Evolutionary conservation across 164 flowering plant genomes (phyloP).

Genomic region (Vitis labrusca): DNA sequence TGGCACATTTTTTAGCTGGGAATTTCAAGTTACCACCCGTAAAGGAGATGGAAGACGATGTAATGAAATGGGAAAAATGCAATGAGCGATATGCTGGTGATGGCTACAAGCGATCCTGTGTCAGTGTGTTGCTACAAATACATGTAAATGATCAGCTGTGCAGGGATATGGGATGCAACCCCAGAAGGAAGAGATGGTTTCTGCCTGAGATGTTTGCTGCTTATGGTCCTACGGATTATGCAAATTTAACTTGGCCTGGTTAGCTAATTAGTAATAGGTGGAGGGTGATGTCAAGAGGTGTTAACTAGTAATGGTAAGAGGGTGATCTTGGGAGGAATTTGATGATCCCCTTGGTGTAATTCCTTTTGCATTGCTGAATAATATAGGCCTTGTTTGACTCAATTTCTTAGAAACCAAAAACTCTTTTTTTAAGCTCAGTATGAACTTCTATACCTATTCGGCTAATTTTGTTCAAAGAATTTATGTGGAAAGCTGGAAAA

Average conservation of each 20-base stretch:
- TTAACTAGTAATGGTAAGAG: too few relatives aligned
- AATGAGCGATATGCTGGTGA: slow-evolving; percentile 16
- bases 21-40: slow-evolving; percentile 35
- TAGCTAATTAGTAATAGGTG: slow-evolving; percentile 6
- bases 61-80: slow-evolving; percentile 34
- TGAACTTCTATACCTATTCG: too few relatives aligned
- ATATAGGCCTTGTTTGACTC: too few relatives aligned
- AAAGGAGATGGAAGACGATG: slow-evolving; percentile 41
- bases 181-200: slow-evolving; percentile 39
- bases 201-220: slow-evolving; percentile 35
- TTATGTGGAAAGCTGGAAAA: too few relatives aligned
- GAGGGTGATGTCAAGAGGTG: slow-evolving; percentile 8
- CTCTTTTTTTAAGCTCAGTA: too few relatives aligned
- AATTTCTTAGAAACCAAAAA: too few relatives aligned
- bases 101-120: slow-evolving; percentile 25
- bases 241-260: slow-evolving; percentile 1
- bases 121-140: slow-evolving; percentile 27
- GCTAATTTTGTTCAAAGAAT: too few relatives aligned
- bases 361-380: too few relatives aligned
- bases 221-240: slow-evolving; percentile 36
- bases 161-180: slow-evolving; percentile 45
- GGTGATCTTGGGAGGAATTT: too few relatives aligned
- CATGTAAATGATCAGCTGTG: slow-evolving; percentile 49
- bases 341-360: too few relatives aligned
- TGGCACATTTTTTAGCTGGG: slow-evolving; percentile 40